These are phyloP conservation scores for Aspergillus tamarii DNA, from an alignment of 2,329 filamentous ascomycete genomes.

Conservation along the genomic window DNA sequence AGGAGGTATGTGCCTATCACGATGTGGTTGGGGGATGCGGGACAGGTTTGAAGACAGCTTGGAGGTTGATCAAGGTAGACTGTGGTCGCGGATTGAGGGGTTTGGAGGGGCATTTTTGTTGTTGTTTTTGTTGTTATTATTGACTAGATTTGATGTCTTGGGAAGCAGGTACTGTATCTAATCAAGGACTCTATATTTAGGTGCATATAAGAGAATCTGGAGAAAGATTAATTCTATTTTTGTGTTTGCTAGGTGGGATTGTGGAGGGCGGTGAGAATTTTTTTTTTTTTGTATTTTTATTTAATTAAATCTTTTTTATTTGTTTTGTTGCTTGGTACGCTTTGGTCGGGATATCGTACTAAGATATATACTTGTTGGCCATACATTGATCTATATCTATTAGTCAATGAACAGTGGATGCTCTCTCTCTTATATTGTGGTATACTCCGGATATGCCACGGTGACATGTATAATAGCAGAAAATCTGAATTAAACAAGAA, in stretches of 20 bases:
- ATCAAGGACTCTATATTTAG: not conserved
- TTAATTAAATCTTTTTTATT: too few species aligned
- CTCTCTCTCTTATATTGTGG: not conserved
- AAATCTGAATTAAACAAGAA: not conserved
- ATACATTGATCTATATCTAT: too few species aligned
- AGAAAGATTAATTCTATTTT: not conserved
- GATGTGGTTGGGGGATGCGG: conserved; percentile 62
- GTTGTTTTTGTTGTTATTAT: not conserved
- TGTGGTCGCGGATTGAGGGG: conserved; percentile 36
- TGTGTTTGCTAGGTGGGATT: not conserved
- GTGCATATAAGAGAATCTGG: not conserved
- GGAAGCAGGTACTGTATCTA: not conserved
- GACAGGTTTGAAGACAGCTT: conserved; percentile 50
- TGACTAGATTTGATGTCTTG: not conserved
- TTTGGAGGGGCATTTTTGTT: conserved; percentile 25
- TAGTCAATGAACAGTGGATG: too few species aligned
- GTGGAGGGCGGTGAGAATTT: not conserved
- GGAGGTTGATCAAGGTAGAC: conserved; percentile 47
- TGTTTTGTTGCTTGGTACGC: too few species aligned
- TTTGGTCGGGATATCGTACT: too few species aligned
- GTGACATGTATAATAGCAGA: too few species aligned
- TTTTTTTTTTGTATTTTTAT: not conserved
- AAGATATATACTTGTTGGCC: too few species aligned
- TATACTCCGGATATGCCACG: not conserved
- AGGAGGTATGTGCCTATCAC: conserved; percentile 85